A percentile compares a stretch with the other conserved stretches of the same genome.
Conservation (phyloP, 2,329 filamentous ascomycete genomes). For the Penicillium sp. region DNA sequence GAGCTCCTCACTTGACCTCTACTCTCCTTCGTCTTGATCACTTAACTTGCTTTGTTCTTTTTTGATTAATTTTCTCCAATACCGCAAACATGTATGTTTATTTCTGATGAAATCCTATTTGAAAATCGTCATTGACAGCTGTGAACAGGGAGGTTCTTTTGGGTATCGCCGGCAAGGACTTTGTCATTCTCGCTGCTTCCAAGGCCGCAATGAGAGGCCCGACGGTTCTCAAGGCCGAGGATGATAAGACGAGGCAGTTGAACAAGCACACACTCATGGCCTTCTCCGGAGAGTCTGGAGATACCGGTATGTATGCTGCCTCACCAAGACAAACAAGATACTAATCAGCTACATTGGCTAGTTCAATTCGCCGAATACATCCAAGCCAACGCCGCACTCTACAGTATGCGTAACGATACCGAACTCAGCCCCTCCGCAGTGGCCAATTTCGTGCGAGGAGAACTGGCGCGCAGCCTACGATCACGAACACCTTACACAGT, state of each 20-base stretch:
- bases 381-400: slow-evolving; percentile 96
- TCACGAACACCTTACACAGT: slow-evolving; percentile 95
- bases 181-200: slow-evolving; percentile 94
- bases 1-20: slow-evolving; percentile 29
- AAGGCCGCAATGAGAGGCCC: slow-evolving; percentile 98
- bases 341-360: slow-evolving; percentile 41
- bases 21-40: slow-evolving; percentile 22
- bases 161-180: slow-evolving; percentile 98
- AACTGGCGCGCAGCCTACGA: slow-evolving; percentile 86
- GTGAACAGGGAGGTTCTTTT: slow-evolving; percentile 86
- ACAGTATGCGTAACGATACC: slow-evolving; percentile 96
- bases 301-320: slow-evolving; percentile 68
- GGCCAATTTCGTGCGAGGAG: slow-evolving; percentile 88
- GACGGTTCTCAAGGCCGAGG: slow-evolving; percentile 89
- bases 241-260: slow-evolving; percentile 92
- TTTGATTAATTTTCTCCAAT: slow-evolving; percentile 15
- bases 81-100: slow-evolving; percentile 33
- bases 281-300: slow-evolving; percentile 92
- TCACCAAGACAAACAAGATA: background rate
- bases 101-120: background rate
- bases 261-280: slow-evolving; percentile 96
- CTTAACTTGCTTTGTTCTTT: slow-evolving; percentile 19
- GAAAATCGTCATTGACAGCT: slow-evolving; percentile 21
- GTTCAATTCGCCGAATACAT: slow-evolving; percentile 99
- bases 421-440: slow-evolving; percentile 88